phyloP scores from a whole-genome alignment of 106 monocot species.

The Phalaenopsis equestris region DNA sequence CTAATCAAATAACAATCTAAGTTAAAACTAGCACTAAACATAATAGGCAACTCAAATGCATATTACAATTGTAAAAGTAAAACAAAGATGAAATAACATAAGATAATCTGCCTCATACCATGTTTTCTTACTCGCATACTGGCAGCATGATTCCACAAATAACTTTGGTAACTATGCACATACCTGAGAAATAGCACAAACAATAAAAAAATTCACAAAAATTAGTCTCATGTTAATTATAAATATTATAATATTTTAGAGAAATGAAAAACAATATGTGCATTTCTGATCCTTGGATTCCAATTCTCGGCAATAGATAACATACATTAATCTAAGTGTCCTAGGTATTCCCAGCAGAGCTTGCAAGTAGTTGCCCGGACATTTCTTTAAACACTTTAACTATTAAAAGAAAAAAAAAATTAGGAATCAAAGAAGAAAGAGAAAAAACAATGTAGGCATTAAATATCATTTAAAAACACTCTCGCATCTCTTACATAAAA shows the following conservation, averaged over 20 bases:
- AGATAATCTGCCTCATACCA: conserved; percentile 34
- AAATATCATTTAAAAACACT: neutral
- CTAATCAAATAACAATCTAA: neutral
- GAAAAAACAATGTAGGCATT: neutral
- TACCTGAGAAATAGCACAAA: conserved; percentile 51
- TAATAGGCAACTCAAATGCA: neutral
- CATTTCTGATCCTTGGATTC: conserved; percentile 5
- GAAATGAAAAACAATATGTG: neutral
- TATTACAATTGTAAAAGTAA: neutral
- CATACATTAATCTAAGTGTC: conserved; percentile 99
- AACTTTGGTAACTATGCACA: conserved; percentile 99
- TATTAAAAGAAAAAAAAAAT: conserved; percentile 21
- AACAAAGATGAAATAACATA: neutral
- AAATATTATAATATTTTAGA: neutral
- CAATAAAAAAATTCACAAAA: neutral
- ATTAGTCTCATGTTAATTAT: neutral
- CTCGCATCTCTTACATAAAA: neutral
- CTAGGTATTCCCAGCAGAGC: conserved; percentile 85
- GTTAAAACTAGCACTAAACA: neutral
- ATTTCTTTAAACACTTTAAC: conserved; percentile 96
- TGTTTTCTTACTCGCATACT: conserved; percentile 77
- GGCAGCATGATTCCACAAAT: conserved; percentile 98
- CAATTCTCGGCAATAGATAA: conserved; percentile 6
- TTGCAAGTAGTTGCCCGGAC: conserved; percentile 92
- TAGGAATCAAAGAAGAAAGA: neutral